Evolutionary conservation across 495 filamentous ascomycete species (phyloP).

Genomic region (Hypoxylon cercidicola): DNA sequence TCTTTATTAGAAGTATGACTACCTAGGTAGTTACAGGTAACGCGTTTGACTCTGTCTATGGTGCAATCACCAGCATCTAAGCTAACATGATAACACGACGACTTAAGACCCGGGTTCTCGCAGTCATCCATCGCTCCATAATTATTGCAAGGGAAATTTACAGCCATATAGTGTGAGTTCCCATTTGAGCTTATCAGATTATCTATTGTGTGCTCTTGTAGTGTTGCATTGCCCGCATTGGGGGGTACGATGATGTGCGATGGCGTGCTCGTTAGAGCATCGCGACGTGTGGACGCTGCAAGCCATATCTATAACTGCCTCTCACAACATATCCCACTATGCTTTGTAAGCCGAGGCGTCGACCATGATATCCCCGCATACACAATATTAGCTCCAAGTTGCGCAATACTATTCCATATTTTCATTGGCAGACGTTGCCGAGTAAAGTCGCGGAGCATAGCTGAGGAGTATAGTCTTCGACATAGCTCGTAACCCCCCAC

Average conservation of each 20-base stretch:
- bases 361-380: constrained; percentile 18
- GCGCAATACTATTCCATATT: constrained; percentile 19
- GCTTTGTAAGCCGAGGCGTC: constrained; percentile 8
- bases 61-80: background rate
- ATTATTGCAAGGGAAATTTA: constrained; percentile 4
- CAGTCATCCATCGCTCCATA: background rate
- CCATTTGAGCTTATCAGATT: constrained; percentile 6
- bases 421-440: constrained; percentile 30
- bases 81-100: constrained; percentile 6
- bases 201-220: constrained; percentile 1
- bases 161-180: background rate
- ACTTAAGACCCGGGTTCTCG: constrained; percentile 7
- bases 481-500: constrained; percentile 15
- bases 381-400: constrained; percentile 35
- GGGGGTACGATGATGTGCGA: constrained; percentile 34
- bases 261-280: constrained; percentile 51
- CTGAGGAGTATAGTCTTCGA: constrained; percentile 39
- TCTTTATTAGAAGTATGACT: background rate
- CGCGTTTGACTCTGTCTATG: constrained; percentile 11
- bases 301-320: background rate
- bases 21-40: constrained; percentile 3
- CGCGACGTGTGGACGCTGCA: constrained; percentile 7
- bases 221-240: constrained; percentile 22
- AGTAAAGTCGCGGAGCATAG: no score
- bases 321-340: no score